Conservation (phyloP, 78 protist species). For the Cavenderia fasciculata region DNA sequence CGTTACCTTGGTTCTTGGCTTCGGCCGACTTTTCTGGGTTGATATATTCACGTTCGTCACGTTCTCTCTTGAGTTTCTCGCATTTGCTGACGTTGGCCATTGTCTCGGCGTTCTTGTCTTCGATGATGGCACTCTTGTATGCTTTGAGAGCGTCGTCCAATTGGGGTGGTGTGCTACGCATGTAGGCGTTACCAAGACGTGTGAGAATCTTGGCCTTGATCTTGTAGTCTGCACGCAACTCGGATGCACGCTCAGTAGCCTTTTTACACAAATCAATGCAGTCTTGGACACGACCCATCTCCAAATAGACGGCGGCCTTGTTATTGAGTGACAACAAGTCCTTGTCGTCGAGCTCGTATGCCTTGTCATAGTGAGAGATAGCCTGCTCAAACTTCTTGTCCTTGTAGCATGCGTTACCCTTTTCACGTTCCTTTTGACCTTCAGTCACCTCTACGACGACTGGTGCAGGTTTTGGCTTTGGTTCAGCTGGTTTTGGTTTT, state of each 20-base stretch:
- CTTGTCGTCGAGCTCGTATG: slow-evolving; percentile 68
- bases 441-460: slow-evolving; percentile 17
- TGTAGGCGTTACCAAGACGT: slow-evolving; percentile 81
- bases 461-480: slow-evolving; percentile 22
- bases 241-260: slow-evolving; percentile 79
- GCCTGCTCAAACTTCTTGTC: slow-evolving; percentile 84
- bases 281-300: slow-evolving; percentile 58
- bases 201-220: slow-evolving; percentile 67
- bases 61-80: slow-evolving; percentile 74
- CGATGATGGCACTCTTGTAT: slow-evolving; percentile 75
- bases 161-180: slow-evolving; percentile 17
- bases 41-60: slow-evolving; percentile 79
- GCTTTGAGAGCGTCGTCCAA: slow-evolving; percentile 78
- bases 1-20: slow-evolving; percentile 90
- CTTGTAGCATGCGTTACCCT: slow-evolving; percentile 88
- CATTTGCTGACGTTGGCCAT: background rate
- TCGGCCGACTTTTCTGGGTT: slow-evolving; percentile 62
- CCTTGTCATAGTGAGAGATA: slow-evolving; percentile 75
- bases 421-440: slow-evolving; percentile 80
- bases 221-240: slow-evolving; percentile 80
- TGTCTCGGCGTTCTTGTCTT: slow-evolving; percentile 6
- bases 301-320: slow-evolving; percentile 87
- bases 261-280: slow-evolving; percentile 68
- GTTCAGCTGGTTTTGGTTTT: slow-evolving; percentile 6
- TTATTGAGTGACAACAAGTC: slow-evolving; percentile 83